Evolutionary conservation across 306 rosid genomes (phyloP), one percentile per base, ranked within the genome.

Genomic region (Vachellia pachyceras): DNA sequence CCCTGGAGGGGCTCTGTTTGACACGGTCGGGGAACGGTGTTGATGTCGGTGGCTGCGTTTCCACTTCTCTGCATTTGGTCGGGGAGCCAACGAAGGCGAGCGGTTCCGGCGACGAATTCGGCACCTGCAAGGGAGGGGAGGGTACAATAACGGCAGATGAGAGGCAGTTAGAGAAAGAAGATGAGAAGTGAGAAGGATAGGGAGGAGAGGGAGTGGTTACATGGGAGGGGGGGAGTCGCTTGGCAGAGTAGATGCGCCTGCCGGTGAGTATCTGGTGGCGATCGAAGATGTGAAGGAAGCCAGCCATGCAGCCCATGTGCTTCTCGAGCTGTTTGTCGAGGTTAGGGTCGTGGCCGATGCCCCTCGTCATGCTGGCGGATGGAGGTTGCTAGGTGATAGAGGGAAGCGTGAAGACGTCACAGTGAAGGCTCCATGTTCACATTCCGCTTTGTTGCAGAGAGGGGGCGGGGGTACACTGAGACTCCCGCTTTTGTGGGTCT

Each of bases 241-340:
- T 95, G 79, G 90, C 12, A 10, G 97, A 80, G 84, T 79, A 76
- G 82, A 92, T 80, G 44, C 98, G 97, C 82, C 90, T 95, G 9
- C 91, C 92, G 52, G 85, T 46, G 85, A 92, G 89, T 33, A 93
- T 69, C 83, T 95, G 97, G 60, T 84, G 82, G 72, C 99, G 99
- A 49, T 93, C 96, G 83, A 95, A 95, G 90, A 95, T 95, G 77
- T 95, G 92, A 67, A 93, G 92, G 60, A 95, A 95, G 0, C 99
- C 99, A 0, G 97, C 87, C 98, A 95, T 95, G 97, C 99, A 95
- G 4, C 99, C 99, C 91, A 93, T 95, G 75, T 95, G 98, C 74
- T 90, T 94, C 74, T 88, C 88, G 22, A 94, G 80, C 13, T 90
- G 96, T 50, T 94, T 94, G n/a, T 92, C 94, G 35, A 91, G 87